Evolutionary conservation across 768 basidiomycete species (phyloP).

Genomic region (Pholiota microspora): DNA sequence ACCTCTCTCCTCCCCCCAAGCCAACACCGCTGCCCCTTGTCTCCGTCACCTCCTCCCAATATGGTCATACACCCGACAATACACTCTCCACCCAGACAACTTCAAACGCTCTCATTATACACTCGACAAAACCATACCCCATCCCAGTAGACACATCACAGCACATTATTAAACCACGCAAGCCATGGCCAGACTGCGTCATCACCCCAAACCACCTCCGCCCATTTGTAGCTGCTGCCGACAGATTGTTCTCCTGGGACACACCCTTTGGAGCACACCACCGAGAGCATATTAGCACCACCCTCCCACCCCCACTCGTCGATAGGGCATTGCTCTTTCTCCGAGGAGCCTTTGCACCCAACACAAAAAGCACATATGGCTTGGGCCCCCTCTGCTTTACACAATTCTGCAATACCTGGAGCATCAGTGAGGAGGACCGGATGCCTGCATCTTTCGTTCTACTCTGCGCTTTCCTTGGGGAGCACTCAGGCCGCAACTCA

Average conservation of each 20-base stretch:
- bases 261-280: conserved; percentile 9
- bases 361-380: neutral
- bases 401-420: neutral
- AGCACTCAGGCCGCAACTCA: neutral
- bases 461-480: neutral
- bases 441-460: neutral
- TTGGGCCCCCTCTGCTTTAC: neutral
- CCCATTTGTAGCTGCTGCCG: conserved; percentile 11
- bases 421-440: neutral
- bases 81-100: too few relatives aligned
- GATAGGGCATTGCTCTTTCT: neutral
- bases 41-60: too few relatives aligned
- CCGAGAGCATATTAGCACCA: neutral
- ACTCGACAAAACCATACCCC: too few relatives aligned
- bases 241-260: conserved; percentile 5
- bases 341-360: neutral
- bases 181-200: conserved; percentile 8
- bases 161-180: neutral
- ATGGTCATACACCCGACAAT: too few relatives aligned
- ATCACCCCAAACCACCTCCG: conserved; percentile 1
- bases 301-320: conserved; percentile 1
- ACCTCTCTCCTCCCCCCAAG: too few relatives aligned
- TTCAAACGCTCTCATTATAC: too few relatives aligned
- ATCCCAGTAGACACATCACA: too few relatives aligned
- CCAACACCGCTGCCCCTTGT: too few relatives aligned